These are phyloP conservation scores for Malus hybrid DNA, from an alignment of 331 rosid genomes.

Conservation along the genomic window DNA sequence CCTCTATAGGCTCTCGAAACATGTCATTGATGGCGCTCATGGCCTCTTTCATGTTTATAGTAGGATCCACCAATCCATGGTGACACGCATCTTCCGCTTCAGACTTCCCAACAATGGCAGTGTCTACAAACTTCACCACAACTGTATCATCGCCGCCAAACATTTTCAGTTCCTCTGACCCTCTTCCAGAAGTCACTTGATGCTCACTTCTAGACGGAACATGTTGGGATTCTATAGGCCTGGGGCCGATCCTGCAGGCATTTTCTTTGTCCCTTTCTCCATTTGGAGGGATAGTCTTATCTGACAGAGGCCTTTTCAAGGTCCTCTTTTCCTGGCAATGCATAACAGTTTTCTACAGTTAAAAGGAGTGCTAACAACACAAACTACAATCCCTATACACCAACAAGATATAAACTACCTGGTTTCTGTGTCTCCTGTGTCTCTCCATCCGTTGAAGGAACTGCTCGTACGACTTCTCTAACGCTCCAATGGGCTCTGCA, in stretches of 20 bases:
- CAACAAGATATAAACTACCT: conserved; percentile 31
- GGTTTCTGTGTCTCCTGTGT: conserved; percentile 42
- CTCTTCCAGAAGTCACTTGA: conserved; percentile 7
- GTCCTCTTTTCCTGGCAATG: conserved; percentile 42
- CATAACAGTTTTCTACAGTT: conserved; percentile 12
- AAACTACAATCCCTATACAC: conserved; percentile 7
- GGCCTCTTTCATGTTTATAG: conserved; percentile 91
- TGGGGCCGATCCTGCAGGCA: conserved; percentile 12
- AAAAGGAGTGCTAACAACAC: conserved; percentile 5
- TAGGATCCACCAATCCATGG: conserved; percentile 88
- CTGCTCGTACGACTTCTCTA: conserved; percentile 84
- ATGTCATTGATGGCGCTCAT: conserved; percentile 76
- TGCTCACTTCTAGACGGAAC: conserved; percentile 14
- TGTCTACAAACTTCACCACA: conserved; percentile 64
- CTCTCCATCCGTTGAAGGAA: conserved; percentile 66
- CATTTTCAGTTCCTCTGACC: conserved; percentile 22
- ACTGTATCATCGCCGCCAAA: conserved; percentile 55
- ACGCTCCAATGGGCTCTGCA: conserved; percentile 71
- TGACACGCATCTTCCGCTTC: conserved; percentile 88
- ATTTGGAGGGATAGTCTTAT: conserved; percentile 14
- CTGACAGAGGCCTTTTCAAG: conserved; percentile 29
- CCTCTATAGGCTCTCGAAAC: conserved; percentile 75
- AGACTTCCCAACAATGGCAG: conserved; percentile 68
- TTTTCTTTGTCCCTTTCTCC: conserved; percentile 26
- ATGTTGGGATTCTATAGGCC: conserved; percentile 11